A percentile compares a stretch with the other conserved stretches of the same genome.
Conservation (phyloP, 2,329 filamentous ascomycete genomes). For the Xylaria multiplex region DNA sequence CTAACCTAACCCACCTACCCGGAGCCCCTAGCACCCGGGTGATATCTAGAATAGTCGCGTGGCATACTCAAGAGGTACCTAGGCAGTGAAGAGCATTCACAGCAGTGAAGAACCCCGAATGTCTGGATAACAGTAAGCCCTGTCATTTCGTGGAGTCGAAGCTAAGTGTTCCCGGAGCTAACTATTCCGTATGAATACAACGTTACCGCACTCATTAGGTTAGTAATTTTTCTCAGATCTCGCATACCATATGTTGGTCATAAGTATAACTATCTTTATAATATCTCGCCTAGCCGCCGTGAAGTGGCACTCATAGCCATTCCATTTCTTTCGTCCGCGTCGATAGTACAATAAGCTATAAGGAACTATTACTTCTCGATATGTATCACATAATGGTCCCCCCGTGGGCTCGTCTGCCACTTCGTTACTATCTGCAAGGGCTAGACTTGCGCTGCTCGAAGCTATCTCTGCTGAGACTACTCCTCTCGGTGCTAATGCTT, state of each 20-base stretch:
- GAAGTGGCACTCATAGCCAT: slow-evolving; percentile 5
- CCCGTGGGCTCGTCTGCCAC: not conserved
- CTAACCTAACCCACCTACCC: too few species aligned
- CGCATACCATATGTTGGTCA: not conserved
- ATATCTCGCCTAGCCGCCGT: not conserved
- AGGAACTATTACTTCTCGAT: slow-evolving; percentile 27
- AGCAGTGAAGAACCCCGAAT: too few species aligned
- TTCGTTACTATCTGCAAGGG: slow-evolving; percentile 23
- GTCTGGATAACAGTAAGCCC: too few species aligned
- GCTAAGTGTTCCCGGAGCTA: too few species aligned
- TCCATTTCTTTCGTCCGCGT: slow-evolving; percentile 6
- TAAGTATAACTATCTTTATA: slow-evolving; percentile 3
- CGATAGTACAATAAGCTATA: slow-evolving; percentile 26
- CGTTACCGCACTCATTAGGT: not conserved
- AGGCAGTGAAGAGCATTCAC: too few species aligned
- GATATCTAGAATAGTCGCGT: too few species aligned
- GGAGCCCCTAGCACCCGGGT: too few species aligned
- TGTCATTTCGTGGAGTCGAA: too few species aligned
- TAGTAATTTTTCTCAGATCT: not conserved
- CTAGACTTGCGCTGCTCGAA: slow-evolving; percentile 34
- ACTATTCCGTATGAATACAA: not conserved
- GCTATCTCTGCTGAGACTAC: slow-evolving; percentile 34
- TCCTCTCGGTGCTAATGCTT: slow-evolving; percentile 38
- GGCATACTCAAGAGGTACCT: too few species aligned
- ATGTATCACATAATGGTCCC: slow-evolving; percentile 27